phyloP scores from a whole-genome alignment of 306 rosid genomes.

The Quercus wislizeni region DNA sequence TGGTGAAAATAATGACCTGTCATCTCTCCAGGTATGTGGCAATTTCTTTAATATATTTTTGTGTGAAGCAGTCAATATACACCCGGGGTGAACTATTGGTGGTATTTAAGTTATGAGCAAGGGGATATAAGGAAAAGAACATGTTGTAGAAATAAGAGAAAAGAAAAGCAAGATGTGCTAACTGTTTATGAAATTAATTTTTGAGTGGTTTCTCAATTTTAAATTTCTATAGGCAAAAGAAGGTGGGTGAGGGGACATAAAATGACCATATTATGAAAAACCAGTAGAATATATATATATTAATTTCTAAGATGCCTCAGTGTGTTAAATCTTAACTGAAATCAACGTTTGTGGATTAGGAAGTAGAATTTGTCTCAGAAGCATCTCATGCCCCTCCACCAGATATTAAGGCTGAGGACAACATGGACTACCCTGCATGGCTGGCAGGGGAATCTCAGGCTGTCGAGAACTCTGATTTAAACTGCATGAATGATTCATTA shows the following conservation, averaged over 20 bases:
- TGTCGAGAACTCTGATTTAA: conserved; percentile 33
- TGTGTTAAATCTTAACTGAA: conserved; percentile 17
- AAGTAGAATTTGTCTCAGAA: conserved; percentile 22
- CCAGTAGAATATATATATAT: background rate
- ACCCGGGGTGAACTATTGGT: background rate
- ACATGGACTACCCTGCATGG: conserved; percentile 37
- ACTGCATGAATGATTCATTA: conserved; percentile 51
- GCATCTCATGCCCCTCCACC: conserved; percentile 24
- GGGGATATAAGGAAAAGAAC: background rate
- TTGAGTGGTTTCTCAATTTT: background rate
- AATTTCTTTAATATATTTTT: conserved; percentile 11
- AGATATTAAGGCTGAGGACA: conserved; percentile 26
- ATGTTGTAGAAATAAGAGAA: background rate
- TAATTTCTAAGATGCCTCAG: background rate
- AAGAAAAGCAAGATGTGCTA: background rate
- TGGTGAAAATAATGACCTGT: conserved; percentile 27
- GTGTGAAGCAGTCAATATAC: background rate
- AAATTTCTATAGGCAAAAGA: background rate
- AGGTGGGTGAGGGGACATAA: background rate
- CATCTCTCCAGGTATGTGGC: conserved; percentile 45
- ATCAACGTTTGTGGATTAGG: conserved; percentile 39
- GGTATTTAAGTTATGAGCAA: background rate
- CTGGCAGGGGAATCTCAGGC: conserved; percentile 78
- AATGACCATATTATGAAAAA: background rate
- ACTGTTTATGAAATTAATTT: background rate